Percentiles rank a stretch among this genome's conserved stretches.
Conservation (phyloP, 2,329 filamentous ascomycete species). For the Penicillium sumatraense region DNA sequence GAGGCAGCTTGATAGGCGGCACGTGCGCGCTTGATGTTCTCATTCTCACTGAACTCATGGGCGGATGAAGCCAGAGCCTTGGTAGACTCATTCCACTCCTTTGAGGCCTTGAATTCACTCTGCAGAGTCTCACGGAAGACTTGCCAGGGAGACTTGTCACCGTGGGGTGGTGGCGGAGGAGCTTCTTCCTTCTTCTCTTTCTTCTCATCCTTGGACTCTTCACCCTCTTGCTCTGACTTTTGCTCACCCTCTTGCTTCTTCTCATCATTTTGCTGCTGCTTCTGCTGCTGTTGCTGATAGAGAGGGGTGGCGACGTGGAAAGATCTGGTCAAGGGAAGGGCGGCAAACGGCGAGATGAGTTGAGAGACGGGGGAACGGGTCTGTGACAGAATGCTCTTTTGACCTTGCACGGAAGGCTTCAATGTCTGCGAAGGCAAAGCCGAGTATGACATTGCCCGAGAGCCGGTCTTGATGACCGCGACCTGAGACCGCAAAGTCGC, state of each 20-base stretch:
- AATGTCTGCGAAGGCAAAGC: slow-evolving; percentile 45
- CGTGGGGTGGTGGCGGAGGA: slow-evolving; percentile 91
- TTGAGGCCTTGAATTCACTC: slow-evolving; percentile 91
- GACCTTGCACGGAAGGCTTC: slow-evolving; percentile 12
- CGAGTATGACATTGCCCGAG: slow-evolving; percentile 37
- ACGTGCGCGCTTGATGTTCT: slow-evolving; percentile 82
- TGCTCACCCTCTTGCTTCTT: slow-evolving; percentile 43
- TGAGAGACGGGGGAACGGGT: slow-evolving; percentile 30
- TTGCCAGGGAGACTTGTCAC: slow-evolving; percentile 98
- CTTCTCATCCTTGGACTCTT: slow-evolving; percentile 52
- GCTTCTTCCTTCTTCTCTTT: slow-evolving; percentile 66
- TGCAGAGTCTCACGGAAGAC: slow-evolving; percentile 98
- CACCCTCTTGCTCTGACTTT: slow-evolving; percentile 47
- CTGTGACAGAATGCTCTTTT: slow-evolving; percentile 40
- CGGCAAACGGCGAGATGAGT: slow-evolving; percentile 40
- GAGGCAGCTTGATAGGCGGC: slow-evolving; percentile 87
- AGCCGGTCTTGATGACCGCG: slow-evolving; percentile 37
- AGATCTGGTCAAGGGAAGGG: slow-evolving; percentile 41
- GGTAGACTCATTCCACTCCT: slow-evolving; percentile 99
- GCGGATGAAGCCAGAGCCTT: slow-evolving; percentile 90
- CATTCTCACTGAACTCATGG: slow-evolving; percentile 90
- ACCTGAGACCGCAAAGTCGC: slow-evolving; percentile 41
- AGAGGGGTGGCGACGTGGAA: slow-evolving; percentile 41
- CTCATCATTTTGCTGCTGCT: slow-evolving; percentile 49
- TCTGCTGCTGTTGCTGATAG: slow-evolving; percentile 39